Conservation (phyloP, 2,329 filamentous ascomycete genomes). For the Penicillium sp. region DNA sequence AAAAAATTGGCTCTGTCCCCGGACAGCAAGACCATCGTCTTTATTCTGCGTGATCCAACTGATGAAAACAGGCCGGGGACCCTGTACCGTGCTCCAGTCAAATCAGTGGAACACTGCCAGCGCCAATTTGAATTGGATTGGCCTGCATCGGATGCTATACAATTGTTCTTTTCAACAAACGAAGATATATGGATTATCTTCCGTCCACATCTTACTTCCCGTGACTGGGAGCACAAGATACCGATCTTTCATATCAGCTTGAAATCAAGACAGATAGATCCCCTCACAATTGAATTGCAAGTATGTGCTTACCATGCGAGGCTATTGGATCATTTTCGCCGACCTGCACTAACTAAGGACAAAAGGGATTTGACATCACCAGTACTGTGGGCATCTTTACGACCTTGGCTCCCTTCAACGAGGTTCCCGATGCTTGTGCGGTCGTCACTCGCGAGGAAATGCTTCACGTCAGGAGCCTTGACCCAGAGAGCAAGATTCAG, state of each 20-base stretch:
- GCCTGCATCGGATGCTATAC: background rate
- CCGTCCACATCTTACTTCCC: background rate
- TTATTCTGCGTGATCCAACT: conserved; percentile 16
- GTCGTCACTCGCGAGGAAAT: conserved; percentile 30
- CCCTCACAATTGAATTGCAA: background rate
- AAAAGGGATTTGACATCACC: background rate
- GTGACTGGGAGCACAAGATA: background rate
- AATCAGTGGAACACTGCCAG: background rate
- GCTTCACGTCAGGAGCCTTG: conserved; percentile 23
- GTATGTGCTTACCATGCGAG: background rate
- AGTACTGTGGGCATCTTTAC: conserved; percentile 29
- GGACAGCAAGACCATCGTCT: conserved; percentile 12
- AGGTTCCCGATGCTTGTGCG: conserved; percentile 18
- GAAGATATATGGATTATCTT: conserved; percentile 3
- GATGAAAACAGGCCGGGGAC: background rate
- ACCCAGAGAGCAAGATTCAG: background rate
- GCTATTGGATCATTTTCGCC: background rate
- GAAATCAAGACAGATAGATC: background rate
- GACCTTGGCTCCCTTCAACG: conserved; percentile 27
- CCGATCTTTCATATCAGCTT: background rate
- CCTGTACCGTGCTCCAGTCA: background rate
- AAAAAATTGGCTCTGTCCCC: conserved; percentile 14
- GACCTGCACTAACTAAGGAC: background rate
- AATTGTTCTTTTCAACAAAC: background rate
- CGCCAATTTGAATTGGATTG: background rate